Evolutionary conservation across 2,329 filamentous ascomycete genomes (phyloP), one percentile per base, ranked within the genome.

Genomic region (Didymosphaeria variabile): DNA sequence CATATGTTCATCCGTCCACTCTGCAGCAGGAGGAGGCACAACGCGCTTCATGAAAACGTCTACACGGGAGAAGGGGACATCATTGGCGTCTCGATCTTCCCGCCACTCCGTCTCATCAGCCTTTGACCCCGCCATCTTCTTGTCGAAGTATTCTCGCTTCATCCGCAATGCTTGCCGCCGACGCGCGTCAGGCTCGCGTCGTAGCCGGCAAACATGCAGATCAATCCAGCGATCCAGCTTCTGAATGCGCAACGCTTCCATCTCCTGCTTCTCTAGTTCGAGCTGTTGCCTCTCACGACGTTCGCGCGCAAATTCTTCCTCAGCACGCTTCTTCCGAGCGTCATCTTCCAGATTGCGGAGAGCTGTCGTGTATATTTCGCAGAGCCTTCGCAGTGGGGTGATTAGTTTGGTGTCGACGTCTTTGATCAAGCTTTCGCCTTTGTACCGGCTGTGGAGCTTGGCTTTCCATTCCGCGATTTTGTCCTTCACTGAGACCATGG

Each of bases 61-160:
- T 1, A 79, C 46, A 5, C 81, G 78, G 53, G 79, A 75, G 52
- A 82, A 81, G 0, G 57, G 57, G 0, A 72, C 32, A 6, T 81
- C 81, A 55, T 81, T 79, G 0, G 77, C 73, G 52, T 83, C 81
- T 26, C 66, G 60, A 19, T 78, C 75, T 4, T 66, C 68, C 4
- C 61, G 1, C 21, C 69, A 61, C 3, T 65, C 58, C n/a, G 67
- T 53, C 9, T 17, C 36, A 17, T 53, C 34, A 2, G 12, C 36
- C 7, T 5, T 42, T 10, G 17, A 53, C 21, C 21, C 26, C 8
- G 32, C 50, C 36, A 53, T 40, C 50, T 61, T 63, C 5, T 58
- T 52, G 8, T 68, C 66, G 6, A 56, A 47, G 42, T 5, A 72
- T 52, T 26, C 50, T 53, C 29, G 31, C 10, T n/a, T 55, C n/a